phyloP scores from a whole-genome alignment of 164 flowering plant genomes.

The Vitis rupestris region DNA sequence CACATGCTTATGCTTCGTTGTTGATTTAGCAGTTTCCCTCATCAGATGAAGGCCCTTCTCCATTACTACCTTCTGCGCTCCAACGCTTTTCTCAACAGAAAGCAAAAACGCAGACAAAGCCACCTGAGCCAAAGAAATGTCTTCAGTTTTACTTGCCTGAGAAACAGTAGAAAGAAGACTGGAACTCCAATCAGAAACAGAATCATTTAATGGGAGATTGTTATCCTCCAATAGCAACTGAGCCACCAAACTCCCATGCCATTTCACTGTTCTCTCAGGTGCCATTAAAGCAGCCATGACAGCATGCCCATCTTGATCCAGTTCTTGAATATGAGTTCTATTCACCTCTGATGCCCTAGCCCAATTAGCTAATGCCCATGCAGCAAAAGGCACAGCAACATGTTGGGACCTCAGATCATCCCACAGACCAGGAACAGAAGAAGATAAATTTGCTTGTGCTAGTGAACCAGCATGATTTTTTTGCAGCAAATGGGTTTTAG shows the following conservation, averaged over 20 bases:
- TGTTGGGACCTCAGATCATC: slow-evolving; percentile 94
- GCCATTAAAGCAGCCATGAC: slow-evolving; percentile 86
- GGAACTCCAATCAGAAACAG: slow-evolving; percentile 90
- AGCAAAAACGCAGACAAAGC: slow-evolving; percentile 86
- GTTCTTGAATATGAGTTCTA: slow-evolving; percentile 80
- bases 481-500: slow-evolving; percentile 33
- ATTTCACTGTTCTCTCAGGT: slow-evolving; percentile 96
- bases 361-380: slow-evolving; percentile 99
- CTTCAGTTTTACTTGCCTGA: slow-evolving; percentile 79
- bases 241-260: slow-evolving; percentile 98
- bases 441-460: slow-evolving; percentile 33
- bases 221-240: slow-evolving; percentile 73
- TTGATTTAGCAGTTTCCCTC: slow-evolving; percentile 71
- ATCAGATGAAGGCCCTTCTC: slow-evolving; percentile 78
- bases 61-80: slow-evolving; percentile 61
- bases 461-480: slow-evolving; percentile 30
- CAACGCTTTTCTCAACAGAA: slow-evolving; percentile 72
- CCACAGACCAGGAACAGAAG: slow-evolving; percentile 93
- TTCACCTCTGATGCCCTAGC: slow-evolving; percentile 83
- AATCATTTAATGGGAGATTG: slow-evolving; percentile 66
- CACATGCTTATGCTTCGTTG: slow-evolving; percentile 49
- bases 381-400: slow-evolving; percentile 98
- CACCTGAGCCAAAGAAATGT: slow-evolving; percentile 68
- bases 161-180: slow-evolving; percentile 78
- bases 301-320: slow-evolving; percentile 87